Evolutionary conservation across 2,329 filamentous ascomycete genomes (phyloP).

Genomic region (Camptophora hylomeconis): DNA sequence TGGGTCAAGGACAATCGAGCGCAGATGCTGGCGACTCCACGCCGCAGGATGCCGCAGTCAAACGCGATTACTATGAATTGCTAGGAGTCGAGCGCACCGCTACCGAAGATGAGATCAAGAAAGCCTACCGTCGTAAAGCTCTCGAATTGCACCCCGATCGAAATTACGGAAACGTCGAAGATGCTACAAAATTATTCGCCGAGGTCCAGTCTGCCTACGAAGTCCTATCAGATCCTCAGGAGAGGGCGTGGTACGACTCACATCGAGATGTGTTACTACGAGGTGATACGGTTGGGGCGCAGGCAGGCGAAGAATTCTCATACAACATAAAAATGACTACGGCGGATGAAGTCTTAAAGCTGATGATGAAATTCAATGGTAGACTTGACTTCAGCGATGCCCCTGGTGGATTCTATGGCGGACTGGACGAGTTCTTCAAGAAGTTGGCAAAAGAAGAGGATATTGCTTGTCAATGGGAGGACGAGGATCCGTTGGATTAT

Average conservation of each 20-base stretch:
- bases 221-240: conserved; percentile 88
- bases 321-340: conserved; percentile 65
- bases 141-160: conserved; percentile 90
- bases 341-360: conserved; percentile 60
- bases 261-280: conserved; percentile 75
- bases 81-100: conserved; percentile 60
- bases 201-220: conserved; percentile 90
- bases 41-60: conserved; percentile 16
- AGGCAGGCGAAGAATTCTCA: conserved; percentile 42
- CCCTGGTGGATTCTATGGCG: conserved; percentile 72
- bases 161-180: conserved; percentile 75
- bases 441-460: conserved; percentile 70
- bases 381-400: conserved; percentile 69
- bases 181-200: conserved; percentile 73
- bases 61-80: conserved; percentile 55
- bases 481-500: conserved; percentile 50
- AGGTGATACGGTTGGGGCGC: conserved; percentile 37
- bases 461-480: conserved; percentile 57
- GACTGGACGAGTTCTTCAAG: conserved; percentile 63
- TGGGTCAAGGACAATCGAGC: conserved; percentile 34
- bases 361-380: conserved; percentile 71
- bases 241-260: conserved; percentile 94
- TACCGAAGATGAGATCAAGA: conserved; percentile 84
- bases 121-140: conserved; percentile 79
- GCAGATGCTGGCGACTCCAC: conserved; percentile 13